Evolutionary conservation across 441 rosid genomes (phyloP).

Genomic region (Syzygium malaccense): DNA sequence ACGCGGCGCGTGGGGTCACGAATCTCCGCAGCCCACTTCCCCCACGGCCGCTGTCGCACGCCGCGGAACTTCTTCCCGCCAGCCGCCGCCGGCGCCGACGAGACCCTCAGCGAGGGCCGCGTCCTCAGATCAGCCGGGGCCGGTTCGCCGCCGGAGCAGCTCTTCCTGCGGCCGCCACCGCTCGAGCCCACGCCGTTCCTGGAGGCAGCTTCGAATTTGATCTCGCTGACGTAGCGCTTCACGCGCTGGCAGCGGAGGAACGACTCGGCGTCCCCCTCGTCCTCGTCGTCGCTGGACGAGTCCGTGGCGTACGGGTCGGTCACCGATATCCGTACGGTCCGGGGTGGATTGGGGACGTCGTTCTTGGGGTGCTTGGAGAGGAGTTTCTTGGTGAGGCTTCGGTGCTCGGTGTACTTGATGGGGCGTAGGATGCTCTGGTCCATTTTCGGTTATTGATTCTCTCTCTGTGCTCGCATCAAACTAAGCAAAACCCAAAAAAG

Average conservation of each 20-base stretch:
- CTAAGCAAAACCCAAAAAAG: not conserved
- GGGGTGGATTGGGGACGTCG: not conserved
- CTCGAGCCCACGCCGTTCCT: conserved; percentile 2
- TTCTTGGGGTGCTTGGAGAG: not conserved
- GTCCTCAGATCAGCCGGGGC: not conserved
- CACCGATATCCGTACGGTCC: conserved; percentile 4
- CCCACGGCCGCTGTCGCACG: conserved; percentile 95
- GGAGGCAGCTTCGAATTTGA: conserved; percentile 37
- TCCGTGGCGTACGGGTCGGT: conserved; percentile 17
- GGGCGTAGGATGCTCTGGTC: conserved; percentile 3
- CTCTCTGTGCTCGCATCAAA: not conserved
- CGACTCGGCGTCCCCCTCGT: conserved; percentile 30
- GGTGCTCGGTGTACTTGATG: conserved; percentile 11
- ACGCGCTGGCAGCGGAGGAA: conserved; percentile 44
- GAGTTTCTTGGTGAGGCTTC: not conserved
- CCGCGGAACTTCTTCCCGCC: conserved; percentile 71
- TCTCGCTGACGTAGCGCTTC: conserved; percentile 57
- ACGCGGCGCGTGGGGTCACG: conserved; percentile 80
- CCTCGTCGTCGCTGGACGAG: conserved; percentile 34
- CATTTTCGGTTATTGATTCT: not conserved
- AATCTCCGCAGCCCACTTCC: conserved; percentile 99
- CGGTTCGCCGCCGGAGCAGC: conserved; percentile 10
- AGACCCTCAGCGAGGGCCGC: conserved; percentile 17
- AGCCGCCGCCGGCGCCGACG: not conserved
- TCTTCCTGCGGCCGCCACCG: conserved; percentile 18